phyloP scores from a whole-genome alignment of 2,329 filamentous ascomycete genomes.

The Penicillium sclerotigenum region DNA sequence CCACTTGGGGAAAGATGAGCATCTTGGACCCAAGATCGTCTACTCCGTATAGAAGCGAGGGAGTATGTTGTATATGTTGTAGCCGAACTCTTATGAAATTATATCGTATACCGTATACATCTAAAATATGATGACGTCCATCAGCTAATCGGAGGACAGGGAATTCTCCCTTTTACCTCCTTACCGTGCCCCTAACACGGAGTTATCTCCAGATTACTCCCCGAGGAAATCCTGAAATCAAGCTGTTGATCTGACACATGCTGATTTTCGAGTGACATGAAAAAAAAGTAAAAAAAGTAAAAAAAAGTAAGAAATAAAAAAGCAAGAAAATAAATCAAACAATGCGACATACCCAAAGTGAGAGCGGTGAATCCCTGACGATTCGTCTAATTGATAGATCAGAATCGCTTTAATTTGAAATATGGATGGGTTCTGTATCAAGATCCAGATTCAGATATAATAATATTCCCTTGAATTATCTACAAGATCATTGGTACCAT shows the following conservation, averaged over 20 bases:
- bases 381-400: slow-evolving; percentile 9
- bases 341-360: not conserved
- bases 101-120: not conserved
- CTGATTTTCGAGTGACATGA: slow-evolving; percentile 2
- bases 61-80: too few species aligned
- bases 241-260: slow-evolving; percentile 10
- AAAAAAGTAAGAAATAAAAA: not conserved
- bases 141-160: slow-evolving; percentile 13
- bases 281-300: not conserved
- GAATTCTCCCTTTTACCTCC: slow-evolving; percentile 7
- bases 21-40: slow-evolving; percentile 5
- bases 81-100: not conserved
- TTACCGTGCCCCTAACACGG: slow-evolving; percentile 4
- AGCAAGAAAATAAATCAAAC: not conserved
- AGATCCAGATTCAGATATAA: not conserved
- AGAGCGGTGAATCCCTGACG: not conserved
- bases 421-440: not conserved
- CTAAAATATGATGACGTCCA: not conserved
- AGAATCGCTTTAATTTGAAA: not conserved
- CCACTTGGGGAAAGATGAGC: slow-evolving; percentile 3
- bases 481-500: not conserved
- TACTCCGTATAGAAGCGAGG: not conserved
- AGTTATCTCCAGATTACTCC: slow-evolving; percentile 5
- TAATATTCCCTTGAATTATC: not conserved
- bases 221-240: not conserved